Evolutionary conservation across 768 basidiomycete species (phyloP).

Genomic region (Coprinopsis strossmayeri): DNA sequence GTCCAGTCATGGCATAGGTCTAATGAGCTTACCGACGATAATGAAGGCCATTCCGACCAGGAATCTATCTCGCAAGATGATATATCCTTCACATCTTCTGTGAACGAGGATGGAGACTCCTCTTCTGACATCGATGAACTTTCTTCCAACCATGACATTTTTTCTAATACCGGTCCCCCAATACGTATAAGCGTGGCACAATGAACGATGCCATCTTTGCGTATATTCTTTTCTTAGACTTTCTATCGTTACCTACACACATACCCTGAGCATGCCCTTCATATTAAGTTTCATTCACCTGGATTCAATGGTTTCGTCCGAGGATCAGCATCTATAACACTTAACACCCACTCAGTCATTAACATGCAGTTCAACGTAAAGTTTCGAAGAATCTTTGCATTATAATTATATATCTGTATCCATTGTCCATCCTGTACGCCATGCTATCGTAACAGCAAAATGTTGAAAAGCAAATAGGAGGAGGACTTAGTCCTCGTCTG

Average conservation of each 20-base stretch:
- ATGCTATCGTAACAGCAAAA: not conserved
- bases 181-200: conserved; percentile 6
- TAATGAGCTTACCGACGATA: conserved; percentile 14
- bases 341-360: not conserved
- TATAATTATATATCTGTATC: not conserved
- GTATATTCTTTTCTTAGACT: conserved; percentile 8
- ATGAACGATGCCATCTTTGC: not conserved
- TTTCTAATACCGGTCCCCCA: conserved; percentile 1
- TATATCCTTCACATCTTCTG: conserved; percentile 3
- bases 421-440: conserved; percentile 4
- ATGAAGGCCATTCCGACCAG: conserved; percentile 14
- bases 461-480: not conserved
- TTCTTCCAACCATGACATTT: not conserved
- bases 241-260: not conserved
- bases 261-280: too few relatives aligned
- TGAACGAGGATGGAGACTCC: conserved; percentile 20
- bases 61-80: conserved; percentile 9
- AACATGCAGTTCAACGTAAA: too few relatives aligned
- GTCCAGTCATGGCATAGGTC: conserved; percentile 52
- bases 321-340: too few relatives aligned
- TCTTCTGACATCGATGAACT: not conserved
- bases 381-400: too few relatives aligned
- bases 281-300: too few relatives aligned
- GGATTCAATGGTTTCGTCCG: too few relatives aligned
- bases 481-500: conserved; percentile 32